Evolutionary conservation across 2,329 filamentous ascomycete species (phyloP), one percentile per base, ranked within the genome.

Genomic region (Lecanicillium sp.): DNA sequence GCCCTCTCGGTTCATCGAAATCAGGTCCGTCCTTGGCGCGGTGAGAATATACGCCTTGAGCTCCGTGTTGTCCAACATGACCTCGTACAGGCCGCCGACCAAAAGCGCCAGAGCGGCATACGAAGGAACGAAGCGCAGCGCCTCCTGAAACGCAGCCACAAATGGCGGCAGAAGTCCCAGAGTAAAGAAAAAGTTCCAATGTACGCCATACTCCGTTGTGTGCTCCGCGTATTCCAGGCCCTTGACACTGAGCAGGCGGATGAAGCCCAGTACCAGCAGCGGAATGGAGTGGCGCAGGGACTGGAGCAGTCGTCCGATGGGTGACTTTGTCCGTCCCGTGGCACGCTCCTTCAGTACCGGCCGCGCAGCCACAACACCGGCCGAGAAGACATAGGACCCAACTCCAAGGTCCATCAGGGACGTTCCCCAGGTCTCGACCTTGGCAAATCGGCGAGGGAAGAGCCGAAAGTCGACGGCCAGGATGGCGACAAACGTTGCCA

Each of bases 171-270:
- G 66, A 34, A 96, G 75, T 5, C 81, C 89, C 9, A 98, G 71
- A 0, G 92, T 98, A 64, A 97, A 97, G 72, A 98, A 98, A 62
- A 98, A 98, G 61, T 98, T 98, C 92, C 92, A 98, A 61, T 98
- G 92, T 9, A 98, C 87, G 31, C 92, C 92, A 56, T 98, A 98
- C 58, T 98, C 92, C 12, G 87, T 88, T 42, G 96, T 87, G 65
- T 98, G 92, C 59, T 98, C 92, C 3, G 89, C 89, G 57, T 98
- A 98, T 57, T 97, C 88, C 20, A 96, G 68, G 6, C 87, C 86
- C 64, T 98, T 98, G 55, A 97, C 89, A 50, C 81, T 94, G 48
- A 87, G 78, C 17, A 97, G 72, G 17, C 92, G 79, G 40, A 94
- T 69, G 17, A 92, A 57, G 12, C 92, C 92, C 4, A 98, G 71